Conservation (phyloP, 2,329 filamentous ascomycete genomes). For the Albifimbria verrucaria region DNA sequence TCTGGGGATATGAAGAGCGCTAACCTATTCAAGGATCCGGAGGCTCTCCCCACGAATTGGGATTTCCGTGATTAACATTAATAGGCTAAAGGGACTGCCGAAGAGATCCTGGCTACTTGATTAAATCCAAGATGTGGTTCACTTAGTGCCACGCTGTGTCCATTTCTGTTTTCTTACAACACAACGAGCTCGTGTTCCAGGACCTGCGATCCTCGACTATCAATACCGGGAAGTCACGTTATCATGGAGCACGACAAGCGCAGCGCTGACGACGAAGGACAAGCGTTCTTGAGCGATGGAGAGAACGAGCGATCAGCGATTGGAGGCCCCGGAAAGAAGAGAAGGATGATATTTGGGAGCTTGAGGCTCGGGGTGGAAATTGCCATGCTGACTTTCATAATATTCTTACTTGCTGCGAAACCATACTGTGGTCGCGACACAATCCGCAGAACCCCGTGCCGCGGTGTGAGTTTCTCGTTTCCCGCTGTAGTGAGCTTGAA, state of each 20-base stretch:
- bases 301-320: background rate
- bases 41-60: background rate
- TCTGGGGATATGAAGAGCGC: no score
- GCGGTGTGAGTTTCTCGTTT: background rate
- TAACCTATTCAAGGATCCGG: background rate
- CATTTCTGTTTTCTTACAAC: no score
- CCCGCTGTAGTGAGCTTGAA: background rate
- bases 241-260: background rate
- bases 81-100: background rate
- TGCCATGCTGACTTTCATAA: background rate
- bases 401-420: background rate
- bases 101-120: no score
- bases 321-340: background rate
- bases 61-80: background rate
- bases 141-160: no score
- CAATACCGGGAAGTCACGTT: background rate
- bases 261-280: background rate
- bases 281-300: background rate
- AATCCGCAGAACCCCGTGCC: background rate
- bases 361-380: background rate
- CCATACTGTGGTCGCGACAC: background rate
- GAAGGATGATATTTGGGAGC: background rate
- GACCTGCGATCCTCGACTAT: no score
- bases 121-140: no score
- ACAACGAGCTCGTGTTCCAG: no score